A percentile compares a stretch with the other conserved stretches of the same genome.
Evolutionary conservation across 805 yeast species (phyloP).

Genomic region (Candida qinlingensis): DNA sequence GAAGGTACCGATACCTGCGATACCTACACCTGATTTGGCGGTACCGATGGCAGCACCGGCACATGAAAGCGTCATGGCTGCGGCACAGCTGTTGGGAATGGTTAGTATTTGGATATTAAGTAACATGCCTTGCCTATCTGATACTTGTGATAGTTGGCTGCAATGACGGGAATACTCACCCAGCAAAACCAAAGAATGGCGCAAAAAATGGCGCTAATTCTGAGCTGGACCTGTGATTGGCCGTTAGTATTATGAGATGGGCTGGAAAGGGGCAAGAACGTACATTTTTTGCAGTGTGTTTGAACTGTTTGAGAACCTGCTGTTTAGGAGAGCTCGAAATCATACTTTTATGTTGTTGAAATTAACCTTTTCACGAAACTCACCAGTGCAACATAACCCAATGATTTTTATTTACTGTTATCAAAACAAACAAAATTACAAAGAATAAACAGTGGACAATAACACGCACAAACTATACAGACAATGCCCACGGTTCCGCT

Average conservation of each 20-base stretch:
- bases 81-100: conserved; percentile 51
- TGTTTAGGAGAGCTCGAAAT: too few species aligned
- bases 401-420: too few species aligned
- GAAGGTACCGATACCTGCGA: conserved; percentile 95
- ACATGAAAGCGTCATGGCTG: conserved; percentile 85
- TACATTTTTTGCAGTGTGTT: background rate
- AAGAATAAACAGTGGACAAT: background rate
- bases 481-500: conserved; percentile 31
- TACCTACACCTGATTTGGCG: conserved; percentile 97
- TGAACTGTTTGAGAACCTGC: too few species aligned
- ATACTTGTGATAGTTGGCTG: background rate
- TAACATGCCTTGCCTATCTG: background rate
- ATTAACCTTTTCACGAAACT: too few species aligned
- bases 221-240: conserved; percentile 33
- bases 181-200: conserved; percentile 97
- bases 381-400: too few species aligned
- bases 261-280: background rate
- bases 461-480: conserved; percentile 3
- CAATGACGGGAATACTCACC: conserved; percentile 32
- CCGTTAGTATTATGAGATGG: background rate
- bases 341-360: too few species aligned
- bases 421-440: background rate
- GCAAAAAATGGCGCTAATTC: conserved; percentile 89
- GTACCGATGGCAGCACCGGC: conserved; percentile 99
- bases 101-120: conserved; percentile 5